Evolutionary conservation across 805 yeast genomes (phyloP), one percentile per base, ranked within the genome.

Genomic region (Candida rishiriensis): DNA sequence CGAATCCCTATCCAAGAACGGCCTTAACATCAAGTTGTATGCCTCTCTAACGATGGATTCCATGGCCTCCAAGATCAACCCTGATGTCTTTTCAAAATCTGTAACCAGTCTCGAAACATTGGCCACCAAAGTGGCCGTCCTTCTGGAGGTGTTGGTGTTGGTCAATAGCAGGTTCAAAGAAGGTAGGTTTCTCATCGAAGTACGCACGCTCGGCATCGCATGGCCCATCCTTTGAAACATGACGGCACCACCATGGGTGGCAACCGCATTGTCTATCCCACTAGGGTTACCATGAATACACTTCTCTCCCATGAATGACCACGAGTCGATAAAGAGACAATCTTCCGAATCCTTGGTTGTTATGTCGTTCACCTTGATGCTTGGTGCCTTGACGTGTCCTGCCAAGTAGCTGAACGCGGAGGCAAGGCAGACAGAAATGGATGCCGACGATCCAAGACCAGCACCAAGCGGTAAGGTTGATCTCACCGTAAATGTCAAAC

Each of bases 261-360:
- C 95, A 39, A 91, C 97, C 0, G 97, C 89, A 59, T 93, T 93
- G 63, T 93, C 99, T 42, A 93, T 88, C 11, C 99, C 99, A 15
- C 95, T 83, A 9, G 99, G 99, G 55, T 86, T 89, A 1, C 98
- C 98, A 60, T 91, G 98, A 53, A 90, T 86, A 60, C 97, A 88
- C 60, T 84, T 85, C 63, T 93, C 99, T 33, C 97, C 98, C 70
- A 91, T 73, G 51, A 85, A 85, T 1, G 98, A 82, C 96, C 96
- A 90, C 7, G 72, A 66, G 52, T 91, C 91, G 48, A 93, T 81
- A 49, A 81, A 76, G n/a, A 70, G 64, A 21, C 81, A 71, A 42
- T 75, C 82, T 3, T 59, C 63, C 0, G 67, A 58, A 39, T 63
- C 68, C 30, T 51, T 52, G 1, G 56, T 42, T n/a, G 61, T 60